A percentile compares a stretch with the other conserved stretches of the same genome.
Conservation (phyloP, 2,329 filamentous ascomycete species). For the Thielaviopsis euricoi region DNA sequence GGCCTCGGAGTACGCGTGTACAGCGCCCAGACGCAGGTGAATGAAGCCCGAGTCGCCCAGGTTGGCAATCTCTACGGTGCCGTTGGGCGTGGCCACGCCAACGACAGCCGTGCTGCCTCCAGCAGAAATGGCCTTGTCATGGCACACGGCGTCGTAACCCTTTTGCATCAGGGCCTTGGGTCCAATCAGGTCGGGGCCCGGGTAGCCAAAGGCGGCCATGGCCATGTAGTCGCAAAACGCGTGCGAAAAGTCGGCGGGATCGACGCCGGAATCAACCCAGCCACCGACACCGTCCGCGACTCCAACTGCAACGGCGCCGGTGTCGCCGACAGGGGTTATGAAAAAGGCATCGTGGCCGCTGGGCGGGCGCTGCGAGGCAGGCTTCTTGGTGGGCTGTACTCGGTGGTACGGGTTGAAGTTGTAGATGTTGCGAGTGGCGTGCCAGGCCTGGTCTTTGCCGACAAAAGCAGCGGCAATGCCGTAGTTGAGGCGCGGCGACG, state of each 20-base stretch:
- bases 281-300: slow-evolving; percentile 91
- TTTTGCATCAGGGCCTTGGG: slow-evolving; percentile 40
- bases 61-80: slow-evolving; percentile 75
- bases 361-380: slow-evolving; percentile 48
- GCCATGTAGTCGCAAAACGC: slow-evolving; percentile 91
- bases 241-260: slow-evolving; percentile 91
- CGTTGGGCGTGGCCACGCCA: slow-evolving; percentile 57
- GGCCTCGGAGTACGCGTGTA: slow-evolving; percentile 65
- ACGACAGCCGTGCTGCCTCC: slow-evolving; percentile 88
- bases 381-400: slow-evolving; percentile 33
- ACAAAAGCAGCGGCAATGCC: slow-evolving; percentile 60
- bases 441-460: slow-evolving; percentile 52
- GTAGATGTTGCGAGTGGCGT: slow-evolving; percentile 52
- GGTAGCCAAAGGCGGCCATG: slow-evolving; percentile 41
- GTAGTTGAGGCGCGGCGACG: slow-evolving; percentile 37
- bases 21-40: slow-evolving; percentile 68
- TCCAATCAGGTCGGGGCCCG: slow-evolving; percentile 39
- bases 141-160: slow-evolving; percentile 69
- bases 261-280: slow-evolving; percentile 82
- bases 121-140: slow-evolving; percentile 55
- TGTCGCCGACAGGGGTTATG: slow-evolving; percentile 60
- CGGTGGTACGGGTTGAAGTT: slow-evolving; percentile 52
- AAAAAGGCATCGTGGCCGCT: slow-evolving; percentile 97
- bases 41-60: slow-evolving; percentile 91
- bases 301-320: slow-evolving; percentile 61